Evolutionary conservation across 2,329 filamentous ascomycete genomes (phyloP).

Genomic region (Trichoderma hamatum): DNA sequence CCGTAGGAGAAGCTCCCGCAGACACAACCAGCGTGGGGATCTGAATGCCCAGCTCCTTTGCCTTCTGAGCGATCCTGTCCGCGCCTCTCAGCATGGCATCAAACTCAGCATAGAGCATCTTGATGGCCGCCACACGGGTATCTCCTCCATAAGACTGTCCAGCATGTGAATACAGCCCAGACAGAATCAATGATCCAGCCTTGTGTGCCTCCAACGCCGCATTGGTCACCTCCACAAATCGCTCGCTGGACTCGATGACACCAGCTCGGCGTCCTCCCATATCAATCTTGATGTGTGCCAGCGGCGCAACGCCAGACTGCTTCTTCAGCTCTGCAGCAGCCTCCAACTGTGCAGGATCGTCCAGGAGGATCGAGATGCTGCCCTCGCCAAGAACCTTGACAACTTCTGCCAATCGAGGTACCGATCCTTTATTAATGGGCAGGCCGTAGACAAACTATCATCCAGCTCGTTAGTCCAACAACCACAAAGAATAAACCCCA

Average conservation of each 20-base stretch:
- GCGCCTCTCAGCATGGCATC: slow-evolving; percentile 35
- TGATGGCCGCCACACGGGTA: slow-evolving; percentile 38
- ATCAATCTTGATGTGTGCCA: slow-evolving; percentile 74
- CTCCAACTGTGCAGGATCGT: slow-evolving; percentile 65
- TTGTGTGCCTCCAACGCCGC: slow-evolving; percentile 35
- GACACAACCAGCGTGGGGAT: slow-evolving; percentile 52
- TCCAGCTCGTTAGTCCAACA: background rate
- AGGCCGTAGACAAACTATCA: slow-evolving; percentile 70
- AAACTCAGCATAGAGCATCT: slow-evolving; percentile 39
- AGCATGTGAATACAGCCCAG: slow-evolving; percentile 73
- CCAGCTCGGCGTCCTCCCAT: slow-evolving; percentile 74
- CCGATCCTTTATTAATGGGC: slow-evolving; percentile 63
- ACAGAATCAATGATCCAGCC: slow-evolving; percentile 46
- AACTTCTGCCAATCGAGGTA: slow-evolving; percentile 62
- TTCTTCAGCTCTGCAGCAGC: slow-evolving; percentile 48
- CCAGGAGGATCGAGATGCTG: slow-evolving; percentile 67
- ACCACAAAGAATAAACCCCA: background rate
- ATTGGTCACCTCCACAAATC: slow-evolving; percentile 55
- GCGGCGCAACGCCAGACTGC: slow-evolving; percentile 51
- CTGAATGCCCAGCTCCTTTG: slow-evolving; percentile 28
- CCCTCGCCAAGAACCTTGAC: slow-evolving; percentile 57
- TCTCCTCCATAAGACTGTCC: slow-evolving; percentile 66
- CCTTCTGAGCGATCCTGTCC: slow-evolving; percentile 30
- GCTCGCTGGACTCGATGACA: slow-evolving; percentile 50
- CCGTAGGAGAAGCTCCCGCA: slow-evolving; percentile 77